Percentiles rank a stretch among this genome's conserved stretches.
These are phyloP conservation scores for Aureobasidium sp. DNA, from an alignment of 2,329 filamentous ascomycete species.

Conservation along the genomic window DNA sequence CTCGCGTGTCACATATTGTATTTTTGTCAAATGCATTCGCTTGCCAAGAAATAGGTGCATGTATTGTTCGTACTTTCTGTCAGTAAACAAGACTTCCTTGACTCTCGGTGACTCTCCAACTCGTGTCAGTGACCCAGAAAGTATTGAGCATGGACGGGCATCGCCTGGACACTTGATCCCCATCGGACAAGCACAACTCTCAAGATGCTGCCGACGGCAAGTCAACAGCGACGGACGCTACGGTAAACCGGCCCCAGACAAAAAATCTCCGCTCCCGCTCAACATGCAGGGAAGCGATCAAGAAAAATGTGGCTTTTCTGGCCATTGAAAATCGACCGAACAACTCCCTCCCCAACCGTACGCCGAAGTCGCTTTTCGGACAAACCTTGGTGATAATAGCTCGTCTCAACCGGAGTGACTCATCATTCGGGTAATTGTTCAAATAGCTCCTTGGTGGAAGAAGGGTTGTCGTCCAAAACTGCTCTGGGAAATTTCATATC, in stretches of 20 bases:
- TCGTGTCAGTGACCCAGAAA: too few species aligned
- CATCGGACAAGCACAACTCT: not conserved
- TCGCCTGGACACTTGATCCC: too few species aligned
- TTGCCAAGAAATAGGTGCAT: too few species aligned
- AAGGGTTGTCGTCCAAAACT: too few species aligned
- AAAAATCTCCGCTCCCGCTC: slow-evolving; percentile 11
- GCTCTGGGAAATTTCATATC: not conserved
- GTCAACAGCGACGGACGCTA: slow-evolving; percentile 9
- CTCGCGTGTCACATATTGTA: too few species aligned
- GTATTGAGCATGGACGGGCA: too few species aligned
- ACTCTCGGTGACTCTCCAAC: too few species aligned
- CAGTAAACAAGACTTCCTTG: too few species aligned
- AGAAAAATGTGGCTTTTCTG: not conserved
- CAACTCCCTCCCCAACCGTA: not conserved
- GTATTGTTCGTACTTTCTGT: too few species aligned
- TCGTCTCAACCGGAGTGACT: not conserved
- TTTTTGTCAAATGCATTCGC: too few species aligned
- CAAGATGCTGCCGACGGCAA: not conserved
- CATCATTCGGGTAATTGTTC: not conserved
- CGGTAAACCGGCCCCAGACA: not conserved
- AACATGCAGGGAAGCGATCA: not conserved
- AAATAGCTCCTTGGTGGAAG: not conserved
- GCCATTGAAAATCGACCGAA: not conserved
- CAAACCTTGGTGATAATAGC: not conserved
- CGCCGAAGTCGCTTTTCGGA: not conserved